A percentile compares a stretch with the other conserved stretches of the same genome.
These are phyloP conservation scores for Calvatia gigantea DNA, from an alignment of 768 basidiomycete genomes.

Conservation along the genomic window DNA sequence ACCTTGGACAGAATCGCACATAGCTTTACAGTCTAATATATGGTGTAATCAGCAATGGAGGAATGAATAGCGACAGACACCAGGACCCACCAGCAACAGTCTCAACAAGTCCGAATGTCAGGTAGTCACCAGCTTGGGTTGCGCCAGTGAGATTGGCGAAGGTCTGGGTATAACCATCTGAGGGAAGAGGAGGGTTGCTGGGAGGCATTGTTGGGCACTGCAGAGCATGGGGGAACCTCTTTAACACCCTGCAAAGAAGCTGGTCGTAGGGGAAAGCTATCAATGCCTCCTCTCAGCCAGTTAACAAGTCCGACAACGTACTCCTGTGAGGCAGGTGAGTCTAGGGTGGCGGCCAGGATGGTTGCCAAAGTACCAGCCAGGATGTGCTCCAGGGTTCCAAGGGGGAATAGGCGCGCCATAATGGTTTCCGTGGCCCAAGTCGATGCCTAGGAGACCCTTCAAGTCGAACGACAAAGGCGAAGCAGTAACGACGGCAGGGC, in stretches of 20 bases:
- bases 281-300: constrained; percentile 27
- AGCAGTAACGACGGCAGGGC: constrained; percentile 1
- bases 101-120: constrained; percentile 42
- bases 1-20: constrained; percentile 37
- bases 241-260: constrained; percentile 12
- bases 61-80: not conserved
- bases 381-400: constrained; percentile 27
- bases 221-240: constrained; percentile 21
- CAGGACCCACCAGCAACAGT: constrained; percentile 32
- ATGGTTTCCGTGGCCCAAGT: constrained; percentile 26
- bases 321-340: constrained; percentile 29
- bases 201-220: constrained; percentile 26
- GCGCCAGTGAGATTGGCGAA: constrained; percentile 41
- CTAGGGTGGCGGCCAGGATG: constrained; percentile 24
- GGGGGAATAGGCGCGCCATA: constrained; percentile 37
- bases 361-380: constrained; percentile 42
- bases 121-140: constrained; percentile 36
- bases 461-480: not conserved
- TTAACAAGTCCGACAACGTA: constrained; percentile 16
- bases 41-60: not conserved
- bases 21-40: constrained; percentile 38
- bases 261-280: not conserved
- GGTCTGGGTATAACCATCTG: constrained; percentile 34
- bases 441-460: constrained; percentile 16
- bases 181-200: constrained; percentile 15